Conservation (phyloP, 2,329 filamentous ascomycete genomes). For the Verticillium klebahnii region DNA sequence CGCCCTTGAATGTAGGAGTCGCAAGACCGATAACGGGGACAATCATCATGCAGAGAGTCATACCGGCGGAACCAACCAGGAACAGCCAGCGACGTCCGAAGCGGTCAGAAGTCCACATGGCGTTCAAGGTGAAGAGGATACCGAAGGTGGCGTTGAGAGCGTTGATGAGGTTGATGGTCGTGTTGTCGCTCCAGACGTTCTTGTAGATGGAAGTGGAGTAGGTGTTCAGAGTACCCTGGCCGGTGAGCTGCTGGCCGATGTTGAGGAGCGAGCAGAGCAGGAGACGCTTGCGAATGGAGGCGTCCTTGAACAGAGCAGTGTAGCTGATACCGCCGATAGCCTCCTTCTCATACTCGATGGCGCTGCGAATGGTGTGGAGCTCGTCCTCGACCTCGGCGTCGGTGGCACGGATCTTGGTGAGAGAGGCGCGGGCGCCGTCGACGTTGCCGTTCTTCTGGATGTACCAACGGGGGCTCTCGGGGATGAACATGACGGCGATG, state of each 20-base stretch:
- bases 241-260: conserved; percentile 66
- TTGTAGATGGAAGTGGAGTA: conserved; percentile 73
- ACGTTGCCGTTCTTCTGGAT: conserved; percentile 57
- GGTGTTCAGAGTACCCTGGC: conserved; percentile 67
- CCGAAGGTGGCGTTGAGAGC: conserved; percentile 69
- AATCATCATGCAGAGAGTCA: conserved; percentile 66
- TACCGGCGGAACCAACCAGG: conserved; percentile 63
- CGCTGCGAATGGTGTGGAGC: conserved; percentile 59
- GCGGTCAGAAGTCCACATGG: conserved; percentile 68
- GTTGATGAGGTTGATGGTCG: conserved; percentile 67
- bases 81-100: conserved; percentile 68
- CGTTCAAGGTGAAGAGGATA: conserved; percentile 69
- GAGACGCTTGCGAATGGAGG: conserved; percentile 62
- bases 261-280: conserved; percentile 63
- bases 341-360: conserved; percentile 68
- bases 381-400: conserved; percentile 65
- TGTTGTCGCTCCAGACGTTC: conserved; percentile 56
- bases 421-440: conserved; percentile 53
- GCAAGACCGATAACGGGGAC: conserved; percentile 40
- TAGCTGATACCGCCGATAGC: conserved; percentile 56
- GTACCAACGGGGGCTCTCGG: conserved; percentile 65
- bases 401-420: conserved; percentile 57
- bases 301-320: conserved; percentile 64
- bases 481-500: conserved; percentile 57
- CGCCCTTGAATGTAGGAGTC: conserved; percentile 43